Conservation (phyloP, 2,329 filamentous ascomycete species). For the Paecilomyces dactylethromorphus region DNA sequence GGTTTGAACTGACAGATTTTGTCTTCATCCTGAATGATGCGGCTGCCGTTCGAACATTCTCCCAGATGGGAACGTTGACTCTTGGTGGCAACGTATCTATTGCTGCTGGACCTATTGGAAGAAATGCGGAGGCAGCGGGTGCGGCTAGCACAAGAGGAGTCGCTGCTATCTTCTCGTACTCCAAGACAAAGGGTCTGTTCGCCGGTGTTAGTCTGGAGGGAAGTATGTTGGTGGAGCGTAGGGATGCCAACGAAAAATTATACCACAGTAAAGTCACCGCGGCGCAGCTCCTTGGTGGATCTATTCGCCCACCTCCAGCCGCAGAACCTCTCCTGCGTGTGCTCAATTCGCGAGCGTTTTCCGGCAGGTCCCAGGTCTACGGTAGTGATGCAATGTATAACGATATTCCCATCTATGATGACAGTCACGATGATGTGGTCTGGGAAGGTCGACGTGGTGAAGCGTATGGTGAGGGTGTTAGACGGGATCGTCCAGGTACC, state of each 20-base stretch:
- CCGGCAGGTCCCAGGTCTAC: slow-evolving; percentile 49
- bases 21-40: slow-evolving; percentile 97
- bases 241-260: slow-evolving; percentile 94
- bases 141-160: slow-evolving; percentile 85
- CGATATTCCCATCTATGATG: slow-evolving; percentile 83
- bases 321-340: slow-evolving; percentile 79
- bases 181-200: slow-evolving; percentile 95
- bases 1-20: slow-evolving; percentile 56
- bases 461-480: slow-evolving; percentile 62
- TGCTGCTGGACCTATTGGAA: slow-evolving; percentile 84
- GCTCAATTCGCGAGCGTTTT: slow-evolving; percentile 78
- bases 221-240: slow-evolving; percentile 84
- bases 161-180: slow-evolving; percentile 91
- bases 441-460: slow-evolving; percentile 72
- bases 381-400: slow-evolving; percentile 75
- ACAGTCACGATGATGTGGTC: slow-evolving; percentile 71
- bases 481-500: slow-evolving; percentile 48
- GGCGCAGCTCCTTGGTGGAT: slow-evolving; percentile 70
- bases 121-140: slow-evolving; percentile 93
- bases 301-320: slow-evolving; percentile 69
- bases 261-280: slow-evolving; percentile 81
- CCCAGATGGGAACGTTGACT: slow-evolving; percentile 83
- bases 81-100: slow-evolving; percentile 95
- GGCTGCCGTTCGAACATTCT: slow-evolving; percentile 84
- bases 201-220: slow-evolving; percentile 93